phyloP scores from a whole-genome alignment of 345 rosid genomes.

The Boechera divaricarpa region DNA sequence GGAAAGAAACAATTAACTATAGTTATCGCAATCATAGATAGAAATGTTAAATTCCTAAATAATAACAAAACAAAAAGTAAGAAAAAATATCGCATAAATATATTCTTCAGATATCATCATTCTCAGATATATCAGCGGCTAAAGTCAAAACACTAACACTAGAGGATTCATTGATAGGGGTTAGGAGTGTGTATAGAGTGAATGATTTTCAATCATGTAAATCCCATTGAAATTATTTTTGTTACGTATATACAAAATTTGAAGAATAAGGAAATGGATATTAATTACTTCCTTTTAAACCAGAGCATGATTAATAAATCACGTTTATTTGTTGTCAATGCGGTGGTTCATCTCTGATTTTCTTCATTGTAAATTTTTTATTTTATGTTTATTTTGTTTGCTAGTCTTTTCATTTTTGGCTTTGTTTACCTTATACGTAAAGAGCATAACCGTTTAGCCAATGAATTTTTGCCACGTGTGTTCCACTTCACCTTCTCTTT shows the following conservation, averaged over 20 bases:
- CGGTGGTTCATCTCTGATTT: no score
- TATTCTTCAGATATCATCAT: conserved; percentile 12
- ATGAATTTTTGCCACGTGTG: conserved; percentile 1
- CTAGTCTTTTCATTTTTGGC: no score
- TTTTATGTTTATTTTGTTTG: no score
- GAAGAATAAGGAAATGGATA: conserved; percentile 8
- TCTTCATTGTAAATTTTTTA: no score
- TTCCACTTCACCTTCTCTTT: conserved; percentile 8
- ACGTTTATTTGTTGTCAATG: conserved; percentile 6
- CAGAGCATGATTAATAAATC: conserved; percentile 29
- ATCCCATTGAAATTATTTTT: conserved; percentile 11
- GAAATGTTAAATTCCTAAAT: conserved; percentile 9
- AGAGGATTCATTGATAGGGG: conserved; percentile 18
- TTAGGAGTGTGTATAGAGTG: conserved; percentile 35
- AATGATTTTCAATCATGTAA: conserved; percentile 38
- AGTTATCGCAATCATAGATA: conserved; percentile 6
- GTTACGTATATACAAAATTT: background rate
- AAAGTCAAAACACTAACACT: conserved; percentile 34
- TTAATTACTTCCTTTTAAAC: conserved; percentile 25
- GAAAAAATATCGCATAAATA: background rate
- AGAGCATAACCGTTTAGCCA: conserved; percentile 29
- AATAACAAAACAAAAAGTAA: background rate
- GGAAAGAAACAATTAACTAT: conserved; percentile 5
- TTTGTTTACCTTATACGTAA: conserved; percentile 35
- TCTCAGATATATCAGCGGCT: conserved; percentile 1